Evolutionary conservation across 305 asterid genomes (phyloP).

Genomic region (Fraxinus xanthoxyloides): DNA sequence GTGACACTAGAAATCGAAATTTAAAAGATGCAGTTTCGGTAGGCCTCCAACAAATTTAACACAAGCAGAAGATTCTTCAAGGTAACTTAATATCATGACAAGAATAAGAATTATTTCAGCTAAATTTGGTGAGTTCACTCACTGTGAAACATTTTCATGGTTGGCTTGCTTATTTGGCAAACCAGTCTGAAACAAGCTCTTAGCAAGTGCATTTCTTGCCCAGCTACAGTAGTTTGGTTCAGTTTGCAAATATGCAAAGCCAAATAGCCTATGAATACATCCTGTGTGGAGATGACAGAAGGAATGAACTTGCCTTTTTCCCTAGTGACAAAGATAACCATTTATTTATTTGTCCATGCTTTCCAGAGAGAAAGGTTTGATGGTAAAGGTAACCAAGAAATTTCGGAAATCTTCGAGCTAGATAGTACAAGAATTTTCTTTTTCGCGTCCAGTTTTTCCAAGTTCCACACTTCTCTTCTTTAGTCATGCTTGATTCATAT

Average conservation of each 20-base stretch:
- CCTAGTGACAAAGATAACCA: constrained; percentile 67
- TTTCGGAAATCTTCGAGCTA: constrained; percentile 72
- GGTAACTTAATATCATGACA: neutral
- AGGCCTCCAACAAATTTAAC: neutral
- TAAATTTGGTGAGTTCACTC: neutral
- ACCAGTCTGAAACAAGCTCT: neutral
- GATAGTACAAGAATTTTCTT: constrained; percentile 48
- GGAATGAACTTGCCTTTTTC: constrained; percentile 43
- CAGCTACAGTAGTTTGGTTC: neutral
- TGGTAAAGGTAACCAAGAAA: constrained; percentile 60
- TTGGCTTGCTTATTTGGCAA: neutral
- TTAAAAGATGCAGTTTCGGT: neutral
- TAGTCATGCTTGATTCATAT: constrained; percentile 72
- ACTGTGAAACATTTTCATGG: neutral
- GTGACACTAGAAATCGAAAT: neutral
- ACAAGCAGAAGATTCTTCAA: neutral
- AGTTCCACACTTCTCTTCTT: constrained; percentile 59
- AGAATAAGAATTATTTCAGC: neutral
- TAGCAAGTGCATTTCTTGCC: neutral
- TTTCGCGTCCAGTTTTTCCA: constrained; percentile 71
- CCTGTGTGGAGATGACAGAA: constrained; percentile 1
- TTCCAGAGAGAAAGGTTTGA: constrained; percentile 70
- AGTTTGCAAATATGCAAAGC: neutral
- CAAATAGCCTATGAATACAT: neutral
- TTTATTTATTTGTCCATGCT: constrained; percentile 64